Base-by-base conservation (phyloP, 2,329 filamentous ascomycete genomes). In the Periconia sp. region DNA sequence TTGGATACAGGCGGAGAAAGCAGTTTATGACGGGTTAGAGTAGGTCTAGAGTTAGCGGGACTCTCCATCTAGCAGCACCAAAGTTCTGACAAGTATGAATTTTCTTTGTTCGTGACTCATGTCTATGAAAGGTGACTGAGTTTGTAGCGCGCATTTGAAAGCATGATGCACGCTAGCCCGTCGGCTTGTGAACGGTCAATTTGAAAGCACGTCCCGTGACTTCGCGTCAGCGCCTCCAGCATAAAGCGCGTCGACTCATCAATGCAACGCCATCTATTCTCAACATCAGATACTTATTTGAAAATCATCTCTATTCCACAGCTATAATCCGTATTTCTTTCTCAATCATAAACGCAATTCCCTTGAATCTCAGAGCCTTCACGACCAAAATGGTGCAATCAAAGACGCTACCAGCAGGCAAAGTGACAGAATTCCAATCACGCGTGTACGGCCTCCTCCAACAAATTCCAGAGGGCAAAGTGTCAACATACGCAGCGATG, bases 401-500 rank as follows among this genome's bases (percentile, higher is more conserved):
- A 1, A 56, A 57, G 32, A 39, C 30, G n/a, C 32, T 32, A 15
- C 37, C 34, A 9, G 26, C 54, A 54, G 43, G 57, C 13, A 61
- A 57, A 46, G 63, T 69, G 35, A 64, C 68, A 13, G 55, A 56
- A 33, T 72, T 65, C 38, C 69, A 72, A 41, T 62, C 66, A 32
- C 70, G 69, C 34, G 78, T 95, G 49, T 92, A 90, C 74, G 73
- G 78, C 2, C 78, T 87, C 4, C 81, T 95, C 3, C 85, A 86
- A 61, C 87, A 90, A 61, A 88, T 95, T 46, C 91, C 91, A 1
- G 69, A 73, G 12, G 90, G 90, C 22, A 77, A 77, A 40, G 86
- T 91, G 61, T 89, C 87, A 0, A 92, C 89, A 0, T 95, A 96
- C 71, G 86, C 81, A 3, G 77, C 86, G 1, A 75, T 95, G 39